Conservation (phyloP, 2,329 filamentous ascomycete species). For the Exophiala lecanii-corni region DNA sequence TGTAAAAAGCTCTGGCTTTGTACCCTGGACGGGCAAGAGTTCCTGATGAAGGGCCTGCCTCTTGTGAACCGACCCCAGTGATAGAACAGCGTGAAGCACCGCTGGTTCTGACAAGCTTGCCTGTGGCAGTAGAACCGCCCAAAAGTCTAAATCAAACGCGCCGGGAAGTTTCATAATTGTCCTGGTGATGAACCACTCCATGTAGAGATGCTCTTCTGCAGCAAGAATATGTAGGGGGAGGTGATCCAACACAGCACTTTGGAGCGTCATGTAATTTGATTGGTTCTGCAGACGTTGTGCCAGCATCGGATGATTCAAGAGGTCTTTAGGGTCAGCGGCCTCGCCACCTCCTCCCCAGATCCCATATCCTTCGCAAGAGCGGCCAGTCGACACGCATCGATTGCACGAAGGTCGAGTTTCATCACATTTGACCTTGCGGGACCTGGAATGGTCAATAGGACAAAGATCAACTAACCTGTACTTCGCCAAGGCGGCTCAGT, state of each 20-base stretch:
- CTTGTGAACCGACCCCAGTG: constrained; percentile 37
- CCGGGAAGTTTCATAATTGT: constrained; percentile 34
- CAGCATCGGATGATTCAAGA: no score
- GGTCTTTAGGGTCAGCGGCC: no score
- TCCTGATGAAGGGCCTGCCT: constrained; percentile 13
- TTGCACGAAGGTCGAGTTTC: constrained; percentile 36
- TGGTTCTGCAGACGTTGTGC: no score
- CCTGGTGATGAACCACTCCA: constrained; percentile 31
- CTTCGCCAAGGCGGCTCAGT: no score
- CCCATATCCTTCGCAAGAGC: constrained; percentile 41
- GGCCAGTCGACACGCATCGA: constrained; percentile 34
- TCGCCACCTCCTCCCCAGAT: constrained; percentile 34
- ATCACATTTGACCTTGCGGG: constrained; percentile 35
- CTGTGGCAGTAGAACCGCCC: constrained; percentile 38
- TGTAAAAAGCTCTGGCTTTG: constrained; percentile 27
- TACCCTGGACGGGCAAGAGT: no score
- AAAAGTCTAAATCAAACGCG: constrained; percentile 35
- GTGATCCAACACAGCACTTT: no score
- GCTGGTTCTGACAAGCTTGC: constrained; percentile 37
- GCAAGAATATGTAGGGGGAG: background rate
- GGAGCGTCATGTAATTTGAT: no score
- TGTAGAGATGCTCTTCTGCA: constrained; percentile 25
- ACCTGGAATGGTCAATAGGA: constrained; percentile 13
- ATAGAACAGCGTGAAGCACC: constrained; percentile 40
- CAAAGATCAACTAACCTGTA: background rate